Base-by-base conservation (phyloP, 1,284 basidiomycete species). In the Inonotus hispidus region DNA sequence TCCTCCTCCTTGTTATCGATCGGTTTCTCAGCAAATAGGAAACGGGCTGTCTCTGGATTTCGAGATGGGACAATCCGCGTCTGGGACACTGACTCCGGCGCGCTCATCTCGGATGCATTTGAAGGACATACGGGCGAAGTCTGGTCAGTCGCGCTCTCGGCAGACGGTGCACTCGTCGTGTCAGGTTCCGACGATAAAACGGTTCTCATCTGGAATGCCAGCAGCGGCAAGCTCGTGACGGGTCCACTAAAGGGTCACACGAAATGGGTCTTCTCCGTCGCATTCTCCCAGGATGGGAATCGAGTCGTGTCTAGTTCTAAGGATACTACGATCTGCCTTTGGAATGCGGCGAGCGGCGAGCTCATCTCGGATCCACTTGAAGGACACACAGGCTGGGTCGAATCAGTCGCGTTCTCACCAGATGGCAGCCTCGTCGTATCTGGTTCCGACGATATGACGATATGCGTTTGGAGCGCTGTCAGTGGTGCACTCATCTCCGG, bases 131-230 rank as follows among this genome's bases (percentile, higher is more conserved):
- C n/a, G 3, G 14, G 37, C 32, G 6, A 2, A 16, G 53, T 55
- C 14, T 10, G 2, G 10, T 55, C 35, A 25, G 19, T 55, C 21
- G 56, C 56, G 16, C 27, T 32, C 27, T 57, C 56, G 16, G 11
- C 21, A 2, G 56, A 57, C 32, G 56, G 56, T 27, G 25, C 11
- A 16, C 21, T 21, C 11, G 3, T 57, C 41, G 56, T 57, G 27
- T 53, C 58, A 14, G 58, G 58, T 6, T 53, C 50, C 11, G 1
- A 7, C 6, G 50, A 53, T 39, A 8, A 35, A 4, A 39, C n/a
- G n/a, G n/a, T n/a, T n/a, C n/a, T n/a, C n/a, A n/a, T n/a, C 8
- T 59, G 58, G 58, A 27, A 59, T 27, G 37, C 50, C 16, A 16
- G 25, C 11, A 45, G 35, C 14, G 47, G 45, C 29, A 37, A 57